phyloP scores from a whole-genome alignment of 2,329 filamentous ascomycete genomes.

The Aspergillus cejpii region DNA sequence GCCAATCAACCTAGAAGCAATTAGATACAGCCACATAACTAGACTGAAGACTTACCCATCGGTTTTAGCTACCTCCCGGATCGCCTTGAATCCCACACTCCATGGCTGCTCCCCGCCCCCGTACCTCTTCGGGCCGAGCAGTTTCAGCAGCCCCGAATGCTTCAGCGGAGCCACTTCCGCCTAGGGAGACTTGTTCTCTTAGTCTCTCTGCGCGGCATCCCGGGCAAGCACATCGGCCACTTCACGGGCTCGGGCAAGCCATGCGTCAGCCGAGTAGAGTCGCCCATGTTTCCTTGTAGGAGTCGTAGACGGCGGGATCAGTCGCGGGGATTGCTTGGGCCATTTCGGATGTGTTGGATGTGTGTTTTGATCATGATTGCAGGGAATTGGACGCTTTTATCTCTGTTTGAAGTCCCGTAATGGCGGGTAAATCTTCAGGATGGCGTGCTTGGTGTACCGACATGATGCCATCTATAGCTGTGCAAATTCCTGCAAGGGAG shows the following conservation, averaged over 20 bases:
- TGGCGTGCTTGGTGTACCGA: background rate
- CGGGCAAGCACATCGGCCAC: conserved; percentile 46
- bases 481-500: background rate
- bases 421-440: background rate
- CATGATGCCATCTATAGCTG: background rate
- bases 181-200: conserved; percentile 48
- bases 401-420: background rate
- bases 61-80: conserved; percentile 57
- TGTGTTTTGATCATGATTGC: no score
- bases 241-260: conserved; percentile 45
- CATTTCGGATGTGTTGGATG: conserved; percentile 10
- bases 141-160: conserved; percentile 45
- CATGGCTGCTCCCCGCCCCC: conserved; percentile 50
- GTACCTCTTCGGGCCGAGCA: conserved; percentile 46
- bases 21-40: background rate
- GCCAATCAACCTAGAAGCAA: conserved; percentile 47
- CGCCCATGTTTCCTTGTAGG: conserved; percentile 36
- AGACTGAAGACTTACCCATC: conserved; percentile 48
- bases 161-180: conserved; percentile 50
- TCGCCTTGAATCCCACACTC: conserved; percentile 52
- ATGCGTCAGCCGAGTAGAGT: conserved; percentile 35
- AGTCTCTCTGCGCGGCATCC: conserved; percentile 46
- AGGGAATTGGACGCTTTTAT: background rate
- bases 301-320: conserved; percentile 39
- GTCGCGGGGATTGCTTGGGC: conserved; percentile 20